Conservation (phyloP, 2,329 filamentous ascomycete species). For the Septoria linicola region DNA sequence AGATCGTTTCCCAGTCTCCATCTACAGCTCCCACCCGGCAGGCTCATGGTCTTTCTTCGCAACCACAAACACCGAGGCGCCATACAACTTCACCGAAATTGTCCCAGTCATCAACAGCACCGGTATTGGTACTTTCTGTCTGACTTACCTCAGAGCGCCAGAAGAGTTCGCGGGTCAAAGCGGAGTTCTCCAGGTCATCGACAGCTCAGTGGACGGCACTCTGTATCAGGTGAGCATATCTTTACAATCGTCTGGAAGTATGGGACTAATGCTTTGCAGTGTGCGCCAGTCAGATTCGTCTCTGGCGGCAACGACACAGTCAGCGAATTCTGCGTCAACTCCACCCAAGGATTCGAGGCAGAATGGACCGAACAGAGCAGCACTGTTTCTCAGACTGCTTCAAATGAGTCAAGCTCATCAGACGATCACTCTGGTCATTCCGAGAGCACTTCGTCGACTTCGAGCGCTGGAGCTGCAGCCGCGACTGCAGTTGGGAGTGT, state of each 20-base stretch:
- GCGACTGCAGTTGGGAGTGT: constrained; percentile 25
- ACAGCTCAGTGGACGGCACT: constrained; percentile 31
- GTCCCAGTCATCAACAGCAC: constrained; percentile 30
- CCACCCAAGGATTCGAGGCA: constrained; percentile 30
- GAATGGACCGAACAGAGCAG: constrained; percentile 21
- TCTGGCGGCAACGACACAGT: constrained; percentile 33
- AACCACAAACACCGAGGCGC: constrained; percentile 31
- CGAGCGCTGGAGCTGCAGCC: constrained; percentile 22
- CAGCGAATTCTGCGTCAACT: constrained; percentile 31
- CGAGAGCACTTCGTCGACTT: constrained; percentile 10
- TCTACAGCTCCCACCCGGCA: constrained; percentile 33
- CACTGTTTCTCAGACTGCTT: constrained; percentile 4
- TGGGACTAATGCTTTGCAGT: constrained; percentile 20
- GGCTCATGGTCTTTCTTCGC: constrained; percentile 32
- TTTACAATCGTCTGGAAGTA: no score
- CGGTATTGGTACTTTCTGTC: constrained; percentile 33
- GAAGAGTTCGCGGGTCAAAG: constrained; percentile 30
- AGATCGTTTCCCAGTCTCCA: constrained; percentile 31
- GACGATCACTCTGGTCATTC: background rate
- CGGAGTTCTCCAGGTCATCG: constrained; percentile 36
- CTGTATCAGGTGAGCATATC: constrained; percentile 34
- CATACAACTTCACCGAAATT: constrained; percentile 35
- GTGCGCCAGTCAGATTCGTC: constrained; percentile 36
- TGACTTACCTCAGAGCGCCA: constrained; percentile 30
- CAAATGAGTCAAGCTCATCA: background rate